These are phyloP conservation scores for Xylaria digitata DNA, from an alignment of 2,329 filamentous ascomycete species.

Conservation along the genomic window DNA sequence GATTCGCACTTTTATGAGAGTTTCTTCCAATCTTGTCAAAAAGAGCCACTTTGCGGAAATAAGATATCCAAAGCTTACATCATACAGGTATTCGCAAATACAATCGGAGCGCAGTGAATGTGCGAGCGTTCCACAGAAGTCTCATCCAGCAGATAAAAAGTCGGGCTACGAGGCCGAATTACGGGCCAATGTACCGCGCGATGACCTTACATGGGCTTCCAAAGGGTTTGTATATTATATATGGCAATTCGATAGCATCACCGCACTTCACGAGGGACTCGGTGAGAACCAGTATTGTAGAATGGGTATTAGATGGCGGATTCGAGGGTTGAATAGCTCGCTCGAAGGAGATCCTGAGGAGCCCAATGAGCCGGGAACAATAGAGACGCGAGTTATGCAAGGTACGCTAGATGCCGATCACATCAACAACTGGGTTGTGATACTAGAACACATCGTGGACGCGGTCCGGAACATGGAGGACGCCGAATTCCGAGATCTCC, in stretches of 20 bases:
- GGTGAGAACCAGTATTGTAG: neutral
- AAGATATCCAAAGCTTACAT: slow-evolving; percentile 1
- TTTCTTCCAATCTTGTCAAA: neutral
- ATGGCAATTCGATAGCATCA: slow-evolving; percentile 22
- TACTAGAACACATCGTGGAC: slow-evolving; percentile 33
- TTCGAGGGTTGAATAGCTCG: slow-evolving; percentile 13
- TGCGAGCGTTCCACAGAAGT: neutral
- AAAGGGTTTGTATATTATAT: neutral
- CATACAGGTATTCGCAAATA: neutral
- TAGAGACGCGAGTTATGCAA: slow-evolving; percentile 39
- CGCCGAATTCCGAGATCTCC: neutral
- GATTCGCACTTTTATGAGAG: neutral
- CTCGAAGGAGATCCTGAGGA: neutral
- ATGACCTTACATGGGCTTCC: neutral
- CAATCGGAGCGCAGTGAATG: neutral
- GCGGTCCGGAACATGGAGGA: slow-evolving; percentile 19
- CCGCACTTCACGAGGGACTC: neutral
- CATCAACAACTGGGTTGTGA: slow-evolving; percentile 41
- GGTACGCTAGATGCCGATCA: slow-evolving; percentile 43
- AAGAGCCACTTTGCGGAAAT: too few relatives aligned
- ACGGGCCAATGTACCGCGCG: neutral
- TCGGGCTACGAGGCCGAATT: neutral
- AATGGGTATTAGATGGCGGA: slow-evolving; percentile 30
- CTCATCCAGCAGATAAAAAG: neutral
- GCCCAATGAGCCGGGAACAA: slow-evolving; percentile 23